phyloP scores from a whole-genome alignment of 768 basidiomycete genomes.

The Imleria badia region DNA sequence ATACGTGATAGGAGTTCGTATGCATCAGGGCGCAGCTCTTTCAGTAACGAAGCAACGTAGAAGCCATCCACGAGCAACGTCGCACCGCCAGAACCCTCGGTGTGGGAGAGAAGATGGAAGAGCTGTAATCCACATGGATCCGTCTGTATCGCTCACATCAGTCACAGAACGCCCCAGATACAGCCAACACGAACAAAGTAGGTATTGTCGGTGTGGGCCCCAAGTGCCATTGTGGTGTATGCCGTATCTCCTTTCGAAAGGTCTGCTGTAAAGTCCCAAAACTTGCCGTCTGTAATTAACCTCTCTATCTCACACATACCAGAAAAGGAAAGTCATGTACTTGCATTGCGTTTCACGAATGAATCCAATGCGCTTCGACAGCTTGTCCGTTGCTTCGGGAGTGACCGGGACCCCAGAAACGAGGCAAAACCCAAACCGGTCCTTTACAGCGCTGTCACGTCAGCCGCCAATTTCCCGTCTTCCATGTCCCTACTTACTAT shows the following conservation, averaged over 20 bases:
- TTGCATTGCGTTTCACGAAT: conserved; percentile 84
- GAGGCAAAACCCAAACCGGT: conserved; percentile 87
- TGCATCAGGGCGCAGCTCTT: conserved; percentile 64
- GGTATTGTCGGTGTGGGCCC: conserved; percentile 79
- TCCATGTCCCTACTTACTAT: conserved; percentile 51
- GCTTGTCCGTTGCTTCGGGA: conserved; percentile 79
- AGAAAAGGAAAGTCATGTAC: conserved; percentile 2
- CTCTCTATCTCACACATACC: conserved; percentile 35
- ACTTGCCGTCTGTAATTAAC: conserved; percentile 70
- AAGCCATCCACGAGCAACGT: conserved; percentile 97
- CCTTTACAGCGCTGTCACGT: conserved; percentile 44
- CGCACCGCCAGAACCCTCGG: conserved; percentile 78
- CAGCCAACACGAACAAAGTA: conserved; percentile 39
- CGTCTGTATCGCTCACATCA: conserved; percentile 48
- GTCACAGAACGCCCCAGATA: conserved; percentile 3
- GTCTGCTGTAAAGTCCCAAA: conserved; percentile 97
- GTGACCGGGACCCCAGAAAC: conserved; percentile 77
- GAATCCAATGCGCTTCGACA: conserved; percentile 75
- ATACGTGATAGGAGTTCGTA: conserved; percentile 69
- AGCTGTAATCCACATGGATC: conserved; percentile 95
- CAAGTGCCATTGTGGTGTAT: conserved; percentile 85
- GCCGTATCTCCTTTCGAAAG: conserved; percentile 91
- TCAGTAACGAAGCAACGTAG: conserved; percentile 81
- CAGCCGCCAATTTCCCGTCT: not conserved
- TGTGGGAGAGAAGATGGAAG: conserved; percentile 89